Percentiles rank a stretch among this genome's conserved stretches.
These are phyloP conservation scores for Ochromonas danica DNA, from an alignment of 108 stramenopile genomes.

Conservation along the genomic window DNA sequence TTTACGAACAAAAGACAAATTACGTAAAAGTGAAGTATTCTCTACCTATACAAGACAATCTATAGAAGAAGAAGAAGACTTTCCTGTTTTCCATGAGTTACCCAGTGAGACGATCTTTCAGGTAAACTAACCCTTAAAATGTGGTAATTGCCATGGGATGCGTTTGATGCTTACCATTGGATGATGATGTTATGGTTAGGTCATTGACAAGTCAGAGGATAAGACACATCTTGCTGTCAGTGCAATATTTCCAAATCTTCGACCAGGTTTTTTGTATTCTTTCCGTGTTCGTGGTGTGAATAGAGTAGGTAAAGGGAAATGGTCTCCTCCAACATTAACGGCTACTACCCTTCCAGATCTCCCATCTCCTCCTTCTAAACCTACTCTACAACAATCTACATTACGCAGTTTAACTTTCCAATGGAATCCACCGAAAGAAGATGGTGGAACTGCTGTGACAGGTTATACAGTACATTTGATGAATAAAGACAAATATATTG, in stretches of 20 bases:
- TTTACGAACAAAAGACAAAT: neutral
- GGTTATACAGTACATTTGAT: neutral
- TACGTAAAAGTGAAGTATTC: neutral
- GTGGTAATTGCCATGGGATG: too few species aligned
- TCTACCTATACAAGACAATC: neutral
- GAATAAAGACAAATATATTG: neutral
- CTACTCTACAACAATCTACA: neutral
- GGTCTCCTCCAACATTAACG: slow-evolving; percentile 5
- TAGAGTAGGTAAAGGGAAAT: neutral
- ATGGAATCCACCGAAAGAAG: slow-evolving; percentile 22
- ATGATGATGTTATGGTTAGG: too few species aligned
- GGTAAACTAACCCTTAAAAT: neutral
- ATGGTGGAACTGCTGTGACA: slow-evolving; percentile 1
- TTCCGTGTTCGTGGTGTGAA: slow-evolving; percentile 11
- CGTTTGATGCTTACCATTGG: too few species aligned
- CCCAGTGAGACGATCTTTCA: neutral
- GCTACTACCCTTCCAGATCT: neutral
- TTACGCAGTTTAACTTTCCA: slow-evolving; percentile 8
- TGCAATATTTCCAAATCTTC: neutral
- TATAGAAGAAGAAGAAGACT: neutral
- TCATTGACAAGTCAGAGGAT: neutral
- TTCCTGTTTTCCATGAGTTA: neutral
- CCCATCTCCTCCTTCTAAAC: neutral
- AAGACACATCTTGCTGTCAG: neutral
- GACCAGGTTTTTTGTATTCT: slow-evolving; percentile 25